phyloP scores from a whole-genome alignment of 805 yeast species.

The Teunomyces stri region DNA sequence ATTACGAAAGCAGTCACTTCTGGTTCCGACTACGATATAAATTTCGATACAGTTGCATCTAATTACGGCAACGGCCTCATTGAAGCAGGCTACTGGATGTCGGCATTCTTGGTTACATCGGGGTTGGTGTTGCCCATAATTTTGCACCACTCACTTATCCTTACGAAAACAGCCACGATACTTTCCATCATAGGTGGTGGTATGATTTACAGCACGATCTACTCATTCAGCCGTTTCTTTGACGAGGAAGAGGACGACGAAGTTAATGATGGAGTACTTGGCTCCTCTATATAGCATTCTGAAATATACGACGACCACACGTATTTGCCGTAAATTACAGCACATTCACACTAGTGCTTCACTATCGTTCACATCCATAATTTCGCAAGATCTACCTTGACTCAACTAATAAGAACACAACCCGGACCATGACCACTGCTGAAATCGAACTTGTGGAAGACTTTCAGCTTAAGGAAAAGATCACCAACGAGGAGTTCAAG shows the following conservation, averaged over 20 bases:
- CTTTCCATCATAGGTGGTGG: slow-evolving; percentile 85
- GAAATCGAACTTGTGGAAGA: slow-evolving; percentile 38
- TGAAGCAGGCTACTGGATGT: slow-evolving; percentile 75
- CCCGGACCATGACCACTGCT: slow-evolving; percentile 20
- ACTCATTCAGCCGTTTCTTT: slow-evolving; percentile 78
- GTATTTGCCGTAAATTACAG: not conserved
- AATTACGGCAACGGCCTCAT: slow-evolving; percentile 42
- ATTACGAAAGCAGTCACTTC: slow-evolving; percentile 30
- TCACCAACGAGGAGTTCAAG: slow-evolving; percentile 70
- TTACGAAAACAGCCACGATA: slow-evolving; percentile 65
- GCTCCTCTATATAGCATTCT: not conserved
- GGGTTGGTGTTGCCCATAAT: slow-evolving; percentile 74
- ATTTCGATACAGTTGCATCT: slow-evolving; percentile 35
- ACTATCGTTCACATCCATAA: not conserved
- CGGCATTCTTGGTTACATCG: slow-evolving; percentile 73
- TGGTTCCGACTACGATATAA: slow-evolving; percentile 42
- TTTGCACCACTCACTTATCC: slow-evolving; percentile 70
- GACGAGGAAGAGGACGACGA: slow-evolving; percentile 36
- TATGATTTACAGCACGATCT: slow-evolving; percentile 78
- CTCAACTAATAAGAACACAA: not conserved
- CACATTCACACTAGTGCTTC: not conserved
- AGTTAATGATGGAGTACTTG: slow-evolving; percentile 9
- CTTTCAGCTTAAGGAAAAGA: slow-evolving; percentile 57
- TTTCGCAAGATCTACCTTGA: not conserved
- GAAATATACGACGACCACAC: not conserved